Conservation (phyloP, 2,329 filamentous ascomycete genomes). For the Ceratocystis ficicola region DNA sequence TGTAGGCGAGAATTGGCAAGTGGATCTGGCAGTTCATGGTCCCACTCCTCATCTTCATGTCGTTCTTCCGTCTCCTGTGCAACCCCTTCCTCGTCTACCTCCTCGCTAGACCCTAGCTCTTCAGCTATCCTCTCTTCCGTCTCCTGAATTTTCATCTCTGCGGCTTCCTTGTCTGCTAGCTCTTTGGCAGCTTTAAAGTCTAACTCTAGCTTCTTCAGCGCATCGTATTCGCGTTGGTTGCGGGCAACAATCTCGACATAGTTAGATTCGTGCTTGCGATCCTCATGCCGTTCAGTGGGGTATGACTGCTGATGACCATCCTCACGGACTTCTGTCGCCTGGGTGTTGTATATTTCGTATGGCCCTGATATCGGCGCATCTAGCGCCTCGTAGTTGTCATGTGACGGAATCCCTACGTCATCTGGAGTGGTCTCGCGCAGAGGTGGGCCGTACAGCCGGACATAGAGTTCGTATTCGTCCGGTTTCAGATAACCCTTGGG, state of each 20-base stretch:
- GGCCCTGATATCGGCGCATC: constrained; percentile 21
- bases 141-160: constrained; percentile 30
- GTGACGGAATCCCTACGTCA: constrained; percentile 42
- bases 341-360: constrained; percentile 11
- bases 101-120: constrained; percentile 24
- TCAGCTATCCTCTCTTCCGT: constrained; percentile 23
- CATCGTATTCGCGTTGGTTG: constrained; percentile 44
- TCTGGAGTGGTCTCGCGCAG: constrained; percentile 48
- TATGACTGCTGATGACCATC: constrained; percentile 16
- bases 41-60: constrained; percentile 30
- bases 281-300: constrained; percentile 13
- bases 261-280: constrained; percentile 10
- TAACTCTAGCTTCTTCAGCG: constrained; percentile 42
- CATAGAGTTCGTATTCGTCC: constrained; percentile 64
- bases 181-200: constrained; percentile 41
- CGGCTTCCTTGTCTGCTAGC: constrained; percentile 26
- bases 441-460: constrained; percentile 68
- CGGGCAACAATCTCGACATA: constrained; percentile 41
- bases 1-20: constrained; percentile 45
- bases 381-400: constrained; percentile 23
- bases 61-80: constrained; percentile 29
- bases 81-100: constrained; percentile 28
- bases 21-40: constrained; percentile 25
- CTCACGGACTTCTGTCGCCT: constrained; percentile 14
- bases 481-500: constrained; percentile 57